Evolutionary conservation across 2,329 filamentous ascomycete species (phyloP).

Genomic region (Phyllosticta citrichinensis): DNA sequence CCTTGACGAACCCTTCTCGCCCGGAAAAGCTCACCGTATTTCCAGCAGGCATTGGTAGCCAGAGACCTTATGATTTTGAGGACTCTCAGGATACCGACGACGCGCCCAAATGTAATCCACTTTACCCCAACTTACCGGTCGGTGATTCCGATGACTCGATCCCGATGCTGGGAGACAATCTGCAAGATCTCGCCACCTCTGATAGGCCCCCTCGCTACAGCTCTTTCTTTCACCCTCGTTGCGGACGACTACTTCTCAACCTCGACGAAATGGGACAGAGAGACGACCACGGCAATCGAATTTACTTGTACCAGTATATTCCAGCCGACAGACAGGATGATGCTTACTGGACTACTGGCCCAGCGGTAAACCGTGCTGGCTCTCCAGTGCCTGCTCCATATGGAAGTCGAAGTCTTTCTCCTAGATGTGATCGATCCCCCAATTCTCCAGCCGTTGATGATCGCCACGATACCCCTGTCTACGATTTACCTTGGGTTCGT

Average conservation of each 20-base stretch:
- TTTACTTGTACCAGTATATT: not conserved
- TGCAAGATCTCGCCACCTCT: not conserved
- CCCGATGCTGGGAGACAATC: not conserved
- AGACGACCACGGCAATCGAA: not conserved
- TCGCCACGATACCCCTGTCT: too few relatives aligned
- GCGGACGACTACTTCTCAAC: not conserved
- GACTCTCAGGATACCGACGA: not conserved
- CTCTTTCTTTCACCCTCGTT: not conserved
- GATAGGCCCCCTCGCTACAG: not conserved
- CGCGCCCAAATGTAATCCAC: not conserved
- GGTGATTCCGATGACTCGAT: not conserved
- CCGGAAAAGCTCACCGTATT: not conserved
- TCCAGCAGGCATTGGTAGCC: not conserved
- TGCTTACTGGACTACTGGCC: not conserved
- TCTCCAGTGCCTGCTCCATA: not conserved
- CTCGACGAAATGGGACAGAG: not conserved
- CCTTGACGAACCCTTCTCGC: not conserved
- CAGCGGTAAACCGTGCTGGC: not conserved
- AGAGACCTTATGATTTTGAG: not conserved
- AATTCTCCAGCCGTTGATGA: too few relatives aligned
- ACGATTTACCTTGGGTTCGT: too few relatives aligned
- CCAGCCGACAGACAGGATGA: not conserved
- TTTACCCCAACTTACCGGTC: not conserved
- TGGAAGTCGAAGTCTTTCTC: too few relatives aligned
- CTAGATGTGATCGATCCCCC: too few relatives aligned